Base-by-base conservation (phyloP, 129 eudicot species). In the Flaveria robusta region DNA sequence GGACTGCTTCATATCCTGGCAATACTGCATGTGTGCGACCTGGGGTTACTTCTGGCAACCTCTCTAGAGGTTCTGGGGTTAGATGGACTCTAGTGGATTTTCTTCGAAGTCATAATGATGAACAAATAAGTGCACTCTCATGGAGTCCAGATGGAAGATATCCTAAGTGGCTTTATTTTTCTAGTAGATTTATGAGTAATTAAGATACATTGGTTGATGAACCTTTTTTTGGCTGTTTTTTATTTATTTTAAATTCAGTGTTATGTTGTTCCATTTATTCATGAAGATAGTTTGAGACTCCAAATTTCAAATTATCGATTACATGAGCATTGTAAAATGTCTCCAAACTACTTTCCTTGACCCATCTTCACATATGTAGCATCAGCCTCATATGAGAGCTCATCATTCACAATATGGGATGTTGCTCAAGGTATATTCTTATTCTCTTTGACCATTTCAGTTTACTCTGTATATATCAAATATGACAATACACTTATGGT, bases 91-190 rank as follows among this genome's bases (percentile, higher is more conserved):
- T 89, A 20, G 96, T 93, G 51, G 98, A 93, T 80, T 88, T 88
- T 80, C 92, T 95, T 66, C 93, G 76, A 75, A 90, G 89, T 77
- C 88, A 74, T 52, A 83, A 62, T 52, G 85, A 81, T 77, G 97
- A 91, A 78, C 92, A 84, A 83, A 87, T 91, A 59, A 91, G 81
- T 80, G 97, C 99, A 27, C 89, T 95, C 56, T 91, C 99, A n/a
- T 95, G 99, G 99, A 95, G 99, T 85, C 99, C 97, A n/a, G 92
- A 95, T 91, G 99, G 99, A 86, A 91, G 96, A 91, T 95, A 94
- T 94, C 98, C 98, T 64, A 54, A 69, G 5, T 29, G 69, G n/a
- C 78, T 56, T 62, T 74, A 29, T 29, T 8, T 70, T 29, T 46
- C 47, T 24, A 50, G 26, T 81, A 62, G 29, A 42, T 14, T 50